A percentile compares a stretch with the other conserved stretches of the same genome.
These are phyloP conservation scores for Pythium diclinum DNA, from an alignment of 352 stramenopile species.

Conservation along the genomic window DNA sequence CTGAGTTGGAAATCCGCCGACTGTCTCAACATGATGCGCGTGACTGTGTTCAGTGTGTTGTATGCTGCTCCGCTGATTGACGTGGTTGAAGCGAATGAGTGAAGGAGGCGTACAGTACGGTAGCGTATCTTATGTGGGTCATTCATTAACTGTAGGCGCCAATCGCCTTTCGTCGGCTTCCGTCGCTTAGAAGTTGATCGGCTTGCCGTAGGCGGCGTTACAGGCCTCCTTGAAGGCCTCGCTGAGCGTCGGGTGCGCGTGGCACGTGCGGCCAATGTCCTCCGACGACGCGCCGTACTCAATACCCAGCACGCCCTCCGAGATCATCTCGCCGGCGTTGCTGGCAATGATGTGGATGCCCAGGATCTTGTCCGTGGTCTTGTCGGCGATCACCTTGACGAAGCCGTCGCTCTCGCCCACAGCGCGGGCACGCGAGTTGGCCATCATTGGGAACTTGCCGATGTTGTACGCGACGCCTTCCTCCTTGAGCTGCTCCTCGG, in stretches of 20 bases:
- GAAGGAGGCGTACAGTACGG: neutral
- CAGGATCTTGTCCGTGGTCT: conserved; percentile 97
- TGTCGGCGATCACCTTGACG: conserved; percentile 98
- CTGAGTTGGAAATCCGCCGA: neutral
- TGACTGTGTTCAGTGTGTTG: too few species aligned
- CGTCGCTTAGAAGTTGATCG: conserved; percentile 97
- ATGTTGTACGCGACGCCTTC: conserved; percentile 94
- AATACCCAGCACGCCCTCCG: conserved; percentile 97
- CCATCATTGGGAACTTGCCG: conserved; percentile 97
- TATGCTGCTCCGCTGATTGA: too few species aligned
- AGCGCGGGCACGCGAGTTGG: conserved; percentile 95
- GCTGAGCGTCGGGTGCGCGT: conserved; percentile 96
- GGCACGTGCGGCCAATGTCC: conserved; percentile 98
- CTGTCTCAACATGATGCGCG: neutral
- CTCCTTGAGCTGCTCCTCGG: conserved; percentile 97
- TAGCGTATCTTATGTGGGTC: conserved; percentile 2
- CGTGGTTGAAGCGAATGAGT: too few species aligned
- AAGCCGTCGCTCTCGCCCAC: conserved; percentile 94
- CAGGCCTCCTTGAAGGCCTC: conserved; percentile 99
- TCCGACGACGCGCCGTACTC: conserved; percentile 98
- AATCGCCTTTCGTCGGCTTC: neutral
- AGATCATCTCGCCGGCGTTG: conserved; percentile 99
- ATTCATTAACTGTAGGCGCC: conserved; percentile 1
- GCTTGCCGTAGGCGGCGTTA: conserved; percentile 97
- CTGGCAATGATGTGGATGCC: conserved; percentile 99